These are phyloP conservation scores for Andalucia godoyi DNA, from an alignment of 78 protist species.

Conservation along the genomic window DNA sequence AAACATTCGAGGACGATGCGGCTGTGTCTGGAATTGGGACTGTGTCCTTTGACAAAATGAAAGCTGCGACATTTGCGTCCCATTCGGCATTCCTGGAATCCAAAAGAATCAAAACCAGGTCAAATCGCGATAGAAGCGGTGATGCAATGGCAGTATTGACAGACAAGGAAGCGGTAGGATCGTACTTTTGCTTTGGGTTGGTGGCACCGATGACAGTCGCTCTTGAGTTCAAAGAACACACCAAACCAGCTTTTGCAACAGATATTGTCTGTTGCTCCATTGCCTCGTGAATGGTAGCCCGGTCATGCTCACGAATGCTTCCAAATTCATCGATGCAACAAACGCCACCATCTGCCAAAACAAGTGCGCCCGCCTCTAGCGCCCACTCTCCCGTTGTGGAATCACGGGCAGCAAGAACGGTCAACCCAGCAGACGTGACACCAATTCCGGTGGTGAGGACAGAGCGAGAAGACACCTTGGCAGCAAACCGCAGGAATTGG, in stretches of 20 bases:
- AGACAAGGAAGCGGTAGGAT: background rate
- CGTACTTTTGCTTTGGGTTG: slow-evolving; percentile 60
- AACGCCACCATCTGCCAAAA: slow-evolving; percentile 96
- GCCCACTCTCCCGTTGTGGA: slow-evolving; percentile 43
- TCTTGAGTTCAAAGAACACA: slow-evolving; percentile 79
- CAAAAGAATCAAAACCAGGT: slow-evolving; percentile 69
- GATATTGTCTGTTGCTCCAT: slow-evolving; percentile 98
- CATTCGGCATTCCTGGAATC: slow-evolving; percentile 55
- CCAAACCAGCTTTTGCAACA: slow-evolving; percentile 96
- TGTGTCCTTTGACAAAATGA: slow-evolving; percentile 27
- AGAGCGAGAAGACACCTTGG: slow-evolving; percentile 60
- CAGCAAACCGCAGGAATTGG: slow-evolving; percentile 76
- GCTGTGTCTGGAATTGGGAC: background rate
- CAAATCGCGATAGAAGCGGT: slow-evolving; percentile 89
- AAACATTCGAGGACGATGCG: no score
- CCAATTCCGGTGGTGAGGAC: slow-evolving; percentile 93
- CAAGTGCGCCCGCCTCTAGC: slow-evolving; percentile 97
- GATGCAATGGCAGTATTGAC: slow-evolving; percentile 72
- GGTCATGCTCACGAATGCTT: slow-evolving; percentile 65
- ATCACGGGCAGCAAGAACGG: slow-evolving; percentile 60
- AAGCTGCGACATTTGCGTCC: slow-evolving; percentile 52
- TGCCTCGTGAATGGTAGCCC: slow-evolving; percentile 87
- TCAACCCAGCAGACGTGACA: slow-evolving; percentile 75
- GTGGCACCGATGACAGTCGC: slow-evolving; percentile 75
- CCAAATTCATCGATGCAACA: slow-evolving; percentile 97